phyloP scores from a whole-genome alignment of 2,329 filamentous ascomycete species.

The Canariomyces notabilis region DNA sequence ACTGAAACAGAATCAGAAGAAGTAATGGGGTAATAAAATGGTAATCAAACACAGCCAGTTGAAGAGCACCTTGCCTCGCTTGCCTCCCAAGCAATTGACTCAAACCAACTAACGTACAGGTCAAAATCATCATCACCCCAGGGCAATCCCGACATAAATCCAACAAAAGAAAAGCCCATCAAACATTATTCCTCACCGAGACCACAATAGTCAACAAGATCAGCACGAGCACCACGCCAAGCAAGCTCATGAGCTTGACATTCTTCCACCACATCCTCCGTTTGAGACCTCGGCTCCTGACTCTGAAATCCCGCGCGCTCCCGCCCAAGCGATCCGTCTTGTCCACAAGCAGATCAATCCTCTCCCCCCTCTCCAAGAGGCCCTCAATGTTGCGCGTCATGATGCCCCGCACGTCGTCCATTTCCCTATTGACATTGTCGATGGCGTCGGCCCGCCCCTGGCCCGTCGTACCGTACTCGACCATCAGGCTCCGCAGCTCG shows the following conservation, averaged over 20 bases:
- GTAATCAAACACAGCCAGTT: neutral
- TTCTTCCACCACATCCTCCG: conserved; percentile 99
- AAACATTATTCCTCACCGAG: conserved; percentile 42
- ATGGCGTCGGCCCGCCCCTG: conserved; percentile 76
- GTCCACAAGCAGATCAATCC: conserved; percentile 89
- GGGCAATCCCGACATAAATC: neutral
- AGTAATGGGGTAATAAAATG: neutral
- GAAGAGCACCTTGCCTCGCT: neutral
- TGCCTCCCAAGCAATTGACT: neutral
- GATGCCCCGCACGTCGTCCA: conserved; percentile 85
- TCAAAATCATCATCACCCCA: neutral
- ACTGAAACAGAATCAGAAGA: neutral
- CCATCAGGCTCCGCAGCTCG: conserved; percentile 70
- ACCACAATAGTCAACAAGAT: conserved; percentile 54
- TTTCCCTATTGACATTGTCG: conserved; percentile 76
- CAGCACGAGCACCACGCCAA: conserved; percentile 61
- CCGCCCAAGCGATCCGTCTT: conserved; percentile 92
- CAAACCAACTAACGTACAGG: neutral
- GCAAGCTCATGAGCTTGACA: conserved; percentile 81
- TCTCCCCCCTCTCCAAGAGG: conserved; percentile 81
- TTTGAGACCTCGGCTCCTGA: conserved; percentile 79
- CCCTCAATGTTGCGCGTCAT: conserved; percentile 96
- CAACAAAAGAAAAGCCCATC: neutral
- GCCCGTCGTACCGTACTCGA: conserved; percentile 75
- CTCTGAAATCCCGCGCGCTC: conserved; percentile 82